Percentiles rank a stretch among this genome's conserved stretches.
Evolutionary conservation across 1,284 basidiomycete species (phyloP).

Genomic region (Singerocomus inundabilis): DNA sequence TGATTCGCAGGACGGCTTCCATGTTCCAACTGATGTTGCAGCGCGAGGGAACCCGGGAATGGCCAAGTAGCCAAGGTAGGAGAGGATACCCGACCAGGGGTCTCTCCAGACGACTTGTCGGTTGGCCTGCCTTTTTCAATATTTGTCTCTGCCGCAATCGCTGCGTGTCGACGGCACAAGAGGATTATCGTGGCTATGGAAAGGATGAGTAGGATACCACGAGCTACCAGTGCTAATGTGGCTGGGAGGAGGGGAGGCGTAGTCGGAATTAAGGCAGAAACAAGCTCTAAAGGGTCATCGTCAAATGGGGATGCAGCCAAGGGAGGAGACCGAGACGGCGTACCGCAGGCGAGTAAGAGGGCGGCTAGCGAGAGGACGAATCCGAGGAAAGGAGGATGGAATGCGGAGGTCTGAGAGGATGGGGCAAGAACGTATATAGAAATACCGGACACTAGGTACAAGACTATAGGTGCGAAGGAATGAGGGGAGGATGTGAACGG

Average conservation of each 20-base stretch:
- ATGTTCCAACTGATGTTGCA: slow-evolving; percentile 4
- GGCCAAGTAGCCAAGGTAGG: slow-evolving; percentile 35
- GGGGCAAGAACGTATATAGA: slow-evolving; percentile 25
- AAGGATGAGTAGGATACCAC: slow-evolving; percentile 20
- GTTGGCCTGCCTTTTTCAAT: slow-evolving; percentile 14
- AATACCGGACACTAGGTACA: slow-evolving; percentile 23
- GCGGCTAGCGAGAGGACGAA: slow-evolving; percentile 19
- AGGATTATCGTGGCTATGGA: slow-evolving; percentile 8
- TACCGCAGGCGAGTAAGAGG: slow-evolving; percentile 30
- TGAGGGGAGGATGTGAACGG: background rate
- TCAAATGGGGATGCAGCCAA: background rate
- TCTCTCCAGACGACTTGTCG: slow-evolving; percentile 6
- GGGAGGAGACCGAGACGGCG: slow-evolving; percentile 3
- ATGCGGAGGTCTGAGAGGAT: slow-evolving; percentile 3
- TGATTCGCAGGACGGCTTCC: background rate
- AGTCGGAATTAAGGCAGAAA: slow-evolving; percentile 25
- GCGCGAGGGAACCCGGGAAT: slow-evolving; percentile 31
- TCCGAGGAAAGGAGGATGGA: slow-evolving; percentile 13
- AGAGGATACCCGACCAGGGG: slow-evolving; percentile 24
- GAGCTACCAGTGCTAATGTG: slow-evolving; percentile 26
- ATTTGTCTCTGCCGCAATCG: background rate
- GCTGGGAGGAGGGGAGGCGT: slow-evolving; percentile 27
- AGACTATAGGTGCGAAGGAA: background rate
- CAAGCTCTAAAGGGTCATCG: slow-evolving; percentile 17
- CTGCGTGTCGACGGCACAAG: slow-evolving; percentile 5